phyloP scores from a whole-genome alignment of 768 basidiomycete genomes.

The Boletus subcaerulescens region DNA sequence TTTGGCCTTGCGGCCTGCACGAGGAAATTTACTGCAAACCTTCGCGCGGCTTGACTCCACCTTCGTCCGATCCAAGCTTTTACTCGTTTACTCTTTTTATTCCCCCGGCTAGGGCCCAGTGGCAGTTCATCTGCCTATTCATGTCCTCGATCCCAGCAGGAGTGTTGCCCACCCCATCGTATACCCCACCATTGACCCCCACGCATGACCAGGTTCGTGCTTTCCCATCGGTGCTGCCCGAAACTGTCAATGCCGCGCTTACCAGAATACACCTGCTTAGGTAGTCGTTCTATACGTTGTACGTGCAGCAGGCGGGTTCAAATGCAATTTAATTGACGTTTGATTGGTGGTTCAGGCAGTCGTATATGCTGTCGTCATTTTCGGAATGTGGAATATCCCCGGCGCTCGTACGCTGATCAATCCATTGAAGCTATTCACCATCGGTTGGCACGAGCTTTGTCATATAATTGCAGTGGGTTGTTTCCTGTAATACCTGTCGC shows the following conservation, averaged over 20 bases:
- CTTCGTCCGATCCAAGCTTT: constrained; percentile 15
- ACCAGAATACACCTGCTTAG: constrained; percentile 36
- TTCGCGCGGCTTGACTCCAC: constrained; percentile 17
- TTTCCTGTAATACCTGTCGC: constrained; percentile 2
- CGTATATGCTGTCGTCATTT: constrained; percentile 82
- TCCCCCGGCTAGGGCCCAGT: constrained; percentile 2
- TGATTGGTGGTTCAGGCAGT: constrained; percentile 52
- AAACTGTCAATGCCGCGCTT: constrained; percentile 20
- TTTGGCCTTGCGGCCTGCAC: constrained; percentile 32
- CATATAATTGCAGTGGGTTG: constrained; percentile 70
- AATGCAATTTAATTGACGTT: constrained; percentile 7
- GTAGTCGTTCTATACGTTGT: constrained; percentile 76
- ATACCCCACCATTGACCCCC: constrained; percentile 50
- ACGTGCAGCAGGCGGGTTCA: constrained; percentile 31
- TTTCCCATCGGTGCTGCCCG: constrained; percentile 14
- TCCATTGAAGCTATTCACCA: constrained; percentile 83
- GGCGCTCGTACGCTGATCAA: constrained; percentile 74
- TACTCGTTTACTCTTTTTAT: constrained; percentile 1
- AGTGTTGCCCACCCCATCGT: constrained; percentile 30
- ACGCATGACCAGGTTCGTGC: constrained; percentile 67
- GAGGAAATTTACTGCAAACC: constrained; percentile 24
- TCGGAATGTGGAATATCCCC: constrained; percentile 87
- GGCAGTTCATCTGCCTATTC: constrained; percentile 32
- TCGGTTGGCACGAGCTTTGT: constrained; percentile 87
- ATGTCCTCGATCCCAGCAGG: constrained; percentile 34